Conservation (phyloP, 1,284 basidiomycete genomes). For the Trametes polyzona region DNA sequence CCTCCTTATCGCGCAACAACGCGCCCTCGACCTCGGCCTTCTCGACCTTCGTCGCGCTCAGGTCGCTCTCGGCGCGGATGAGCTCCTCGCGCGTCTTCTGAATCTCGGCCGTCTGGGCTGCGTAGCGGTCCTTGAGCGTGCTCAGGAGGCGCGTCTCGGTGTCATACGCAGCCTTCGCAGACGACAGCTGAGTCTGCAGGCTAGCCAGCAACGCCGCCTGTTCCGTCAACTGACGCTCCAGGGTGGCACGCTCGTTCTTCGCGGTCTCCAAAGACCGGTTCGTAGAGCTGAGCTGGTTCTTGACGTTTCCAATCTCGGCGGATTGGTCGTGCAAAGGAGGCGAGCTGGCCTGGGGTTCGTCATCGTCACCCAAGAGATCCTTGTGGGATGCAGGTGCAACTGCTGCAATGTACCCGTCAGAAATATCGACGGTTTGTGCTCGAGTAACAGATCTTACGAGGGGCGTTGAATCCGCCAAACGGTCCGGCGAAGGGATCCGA, state of each 20-base stretch:
- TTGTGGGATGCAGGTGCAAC: conserved; percentile 32
- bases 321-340: conserved; percentile 68
- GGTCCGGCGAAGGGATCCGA: conserved; percentile 50
- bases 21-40: conserved; percentile 92
- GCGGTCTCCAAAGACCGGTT: conserved; percentile 66
- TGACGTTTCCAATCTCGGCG: conserved; percentile 84
- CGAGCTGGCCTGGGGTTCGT: conserved; percentile 54
- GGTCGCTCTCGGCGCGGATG: conserved; percentile 90
- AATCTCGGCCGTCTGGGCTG: conserved; percentile 79
- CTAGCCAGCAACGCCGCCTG: conserved; percentile 74
- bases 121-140: conserved; percentile 74
- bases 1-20: conserved; percentile 93
- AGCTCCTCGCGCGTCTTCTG: conserved; percentile 78
- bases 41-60: conserved; percentile 88
- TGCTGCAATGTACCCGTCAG: conserved; percentile 4
- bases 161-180: conserved; percentile 83
- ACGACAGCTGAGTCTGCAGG: conserved; percentile 75
- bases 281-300: conserved; percentile 86
- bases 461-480: conserved; percentile 23
- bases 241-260: conserved; percentile 58
- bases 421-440: background rate
- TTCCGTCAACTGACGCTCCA: conserved; percentile 62
- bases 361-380: conserved; percentile 77
- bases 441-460: conserved; percentile 26
- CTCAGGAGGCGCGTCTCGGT: conserved; percentile 80